These are phyloP conservation scores for Laguncularia racemosa DNA, from an alignment of 345 rosid species.

Conservation along the genomic window DNA sequence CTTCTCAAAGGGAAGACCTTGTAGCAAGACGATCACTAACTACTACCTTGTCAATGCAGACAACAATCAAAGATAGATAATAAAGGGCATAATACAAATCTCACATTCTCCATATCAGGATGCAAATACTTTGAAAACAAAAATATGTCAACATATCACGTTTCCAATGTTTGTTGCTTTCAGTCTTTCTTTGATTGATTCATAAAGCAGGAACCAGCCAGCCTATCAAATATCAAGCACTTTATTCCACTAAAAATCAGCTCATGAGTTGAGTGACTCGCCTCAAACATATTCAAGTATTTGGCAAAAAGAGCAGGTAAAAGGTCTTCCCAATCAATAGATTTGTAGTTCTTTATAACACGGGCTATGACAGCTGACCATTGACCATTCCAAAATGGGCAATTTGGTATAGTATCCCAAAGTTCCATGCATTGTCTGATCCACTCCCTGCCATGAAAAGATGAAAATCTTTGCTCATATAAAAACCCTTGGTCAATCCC, in stretches of 20 bases:
- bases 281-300: slow-evolving; percentile 98
- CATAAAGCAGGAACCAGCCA: no score
- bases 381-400: slow-evolving; percentile 97
- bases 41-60: no score
- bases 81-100: no score
- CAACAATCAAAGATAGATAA: no score
- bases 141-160: not conserved
- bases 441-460: slow-evolving; percentile 62
- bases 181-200: no score
- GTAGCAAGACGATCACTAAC: no score
- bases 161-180: no score
- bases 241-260: slow-evolving; percentile 1
- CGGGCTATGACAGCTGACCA: slow-evolving; percentile 90
- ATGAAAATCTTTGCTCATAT: slow-evolving; percentile 12
- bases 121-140: not conserved
- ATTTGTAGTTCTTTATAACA: slow-evolving; percentile 68
- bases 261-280: slow-evolving; percentile 25
- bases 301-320: slow-evolving; percentile 68
- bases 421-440: slow-evolving; percentile 51
- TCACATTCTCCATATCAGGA: no score
- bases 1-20: no score
- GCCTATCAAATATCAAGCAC: not conserved
- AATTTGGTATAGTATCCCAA: slow-evolving; percentile 94
- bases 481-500: slow-evolving; percentile 2
- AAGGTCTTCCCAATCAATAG: slow-evolving; percentile 74